Evolutionary conservation across 306 rosid species (phyloP).

Genomic region (Cicer arietinum): DNA sequence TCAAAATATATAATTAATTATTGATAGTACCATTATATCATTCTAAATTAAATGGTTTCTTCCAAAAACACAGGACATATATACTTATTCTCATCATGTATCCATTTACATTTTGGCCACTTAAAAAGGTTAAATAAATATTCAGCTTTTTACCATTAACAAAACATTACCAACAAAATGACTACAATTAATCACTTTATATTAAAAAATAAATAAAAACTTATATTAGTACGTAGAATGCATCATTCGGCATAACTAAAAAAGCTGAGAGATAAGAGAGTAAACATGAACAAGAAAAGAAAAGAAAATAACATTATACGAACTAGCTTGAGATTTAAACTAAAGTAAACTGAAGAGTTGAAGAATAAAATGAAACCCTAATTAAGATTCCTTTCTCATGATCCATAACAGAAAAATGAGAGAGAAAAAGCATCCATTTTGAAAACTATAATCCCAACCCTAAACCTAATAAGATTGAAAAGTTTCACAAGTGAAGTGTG

Average conservation of each 20-base stretch:
- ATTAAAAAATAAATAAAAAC: too few species aligned
- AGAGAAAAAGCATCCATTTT: neutral
- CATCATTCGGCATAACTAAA: too few species aligned
- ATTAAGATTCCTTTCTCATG: neutral
- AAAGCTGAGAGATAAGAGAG: too few species aligned
- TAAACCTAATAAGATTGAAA: neutral
- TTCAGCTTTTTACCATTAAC: neutral
- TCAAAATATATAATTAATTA: neutral
- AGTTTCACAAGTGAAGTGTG: conserved; percentile 57
- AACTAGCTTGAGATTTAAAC: conserved; percentile 18
- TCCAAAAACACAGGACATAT: too few species aligned
- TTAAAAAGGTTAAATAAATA: neutral
- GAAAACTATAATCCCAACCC: neutral
- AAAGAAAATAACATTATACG: conserved; percentile 8
- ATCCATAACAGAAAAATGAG: neutral
- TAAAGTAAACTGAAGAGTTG: neutral
- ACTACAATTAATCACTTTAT: too few species aligned
- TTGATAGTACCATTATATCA: neutral
- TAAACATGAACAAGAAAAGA: neutral
- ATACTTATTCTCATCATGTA: too few species aligned
- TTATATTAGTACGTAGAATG: too few species aligned
- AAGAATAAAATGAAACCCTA: conserved; percentile 31
- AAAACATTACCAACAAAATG: neutral
- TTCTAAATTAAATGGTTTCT: conserved; percentile 14
- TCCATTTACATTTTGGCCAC: neutral